phyloP scores from a whole-genome alignment of 129 eudicot species.

The Smallanthus sonchifolius region DNA sequence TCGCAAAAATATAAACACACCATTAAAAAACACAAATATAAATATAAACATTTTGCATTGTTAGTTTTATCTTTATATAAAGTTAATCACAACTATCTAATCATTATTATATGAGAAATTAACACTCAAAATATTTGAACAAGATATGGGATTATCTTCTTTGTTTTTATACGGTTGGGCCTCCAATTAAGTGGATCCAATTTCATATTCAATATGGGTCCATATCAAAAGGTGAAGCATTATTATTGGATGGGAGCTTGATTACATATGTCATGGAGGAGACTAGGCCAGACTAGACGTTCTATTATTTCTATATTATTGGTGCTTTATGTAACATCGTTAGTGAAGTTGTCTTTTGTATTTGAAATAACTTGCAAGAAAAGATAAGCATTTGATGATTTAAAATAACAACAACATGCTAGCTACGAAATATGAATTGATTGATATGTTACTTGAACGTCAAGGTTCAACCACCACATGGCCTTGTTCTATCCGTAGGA shows the following conservation, averaged over 20 bases:
- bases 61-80: background rate
- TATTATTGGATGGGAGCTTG: background rate
- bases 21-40: no score
- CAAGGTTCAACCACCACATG: slow-evolving; percentile 10
- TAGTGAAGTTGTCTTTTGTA: background rate
- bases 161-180: background rate
- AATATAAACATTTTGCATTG: no score
- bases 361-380: slow-evolving; percentile 18
- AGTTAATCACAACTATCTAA: background rate
- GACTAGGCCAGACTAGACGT: background rate
- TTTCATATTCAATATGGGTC: background rate
- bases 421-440: background rate
- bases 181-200: background rate
- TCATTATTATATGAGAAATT: background rate
- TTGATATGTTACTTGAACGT: background rate
- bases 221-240: background rate
- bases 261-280: slow-evolving; percentile 6
- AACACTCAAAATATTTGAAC: no score
- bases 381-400: background rate
- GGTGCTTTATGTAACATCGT: slow-evolving; percentile 9
- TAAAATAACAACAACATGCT: background rate
- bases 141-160: background rate
- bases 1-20: no score
- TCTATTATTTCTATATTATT: slow-evolving; percentile 7
- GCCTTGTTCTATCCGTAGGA: background rate